A percentile compares a stretch with the other conserved stretches of the same genome.
Evolutionary conservation across 2,329 filamentous ascomycete species (phyloP).

Genomic region (Paramyrothecium sp.): DNA sequence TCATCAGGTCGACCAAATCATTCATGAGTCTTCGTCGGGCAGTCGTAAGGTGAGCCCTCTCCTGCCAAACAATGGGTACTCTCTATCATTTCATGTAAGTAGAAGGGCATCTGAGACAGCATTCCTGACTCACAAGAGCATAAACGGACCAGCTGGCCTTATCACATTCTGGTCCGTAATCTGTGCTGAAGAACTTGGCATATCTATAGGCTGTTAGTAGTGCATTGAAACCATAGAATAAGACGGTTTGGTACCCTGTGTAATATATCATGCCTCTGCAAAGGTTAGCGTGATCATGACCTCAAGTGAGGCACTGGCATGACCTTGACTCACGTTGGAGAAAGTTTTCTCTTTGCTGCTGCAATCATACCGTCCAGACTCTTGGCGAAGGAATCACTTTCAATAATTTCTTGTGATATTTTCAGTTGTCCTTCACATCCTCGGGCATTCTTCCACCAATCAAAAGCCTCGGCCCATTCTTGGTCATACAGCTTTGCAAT

Average conservation of each 20-base stretch:
- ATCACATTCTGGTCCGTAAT: slow-evolving; percentile 3
- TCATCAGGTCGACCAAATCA: not conserved
- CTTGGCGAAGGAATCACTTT: not conserved
- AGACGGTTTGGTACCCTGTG: slow-evolving; percentile 5
- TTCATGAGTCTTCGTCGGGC: not conserved
- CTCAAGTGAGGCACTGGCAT: not conserved
- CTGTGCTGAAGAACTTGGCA: slow-evolving; percentile 11
- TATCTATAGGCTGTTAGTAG: too few relatives aligned
- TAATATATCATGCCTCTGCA: slow-evolving; percentile 3
- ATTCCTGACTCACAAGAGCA: slow-evolving; percentile 4
- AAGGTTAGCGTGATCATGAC: not conserved
- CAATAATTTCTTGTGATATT: not conserved
- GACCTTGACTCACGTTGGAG: slow-evolving; percentile 1
- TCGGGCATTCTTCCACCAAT: not conserved
- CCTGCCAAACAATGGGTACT: not conserved
- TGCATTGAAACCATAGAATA: not conserved
- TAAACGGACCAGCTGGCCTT: slow-evolving; percentile 9
- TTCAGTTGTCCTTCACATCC: not conserved
- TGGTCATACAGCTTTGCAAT: not conserved
- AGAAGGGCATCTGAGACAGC: not conserved
- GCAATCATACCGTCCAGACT: not conserved
- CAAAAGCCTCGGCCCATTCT: not conserved
- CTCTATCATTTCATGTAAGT: not conserved
- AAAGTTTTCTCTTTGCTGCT: not conserved
- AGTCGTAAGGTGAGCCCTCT: not conserved